Evolutionary conservation across 352 stramenopile genomes (phyloP), one percentile per base, ranked within the genome.

Genomic region (Globisporangium acanthophoron): DNA sequence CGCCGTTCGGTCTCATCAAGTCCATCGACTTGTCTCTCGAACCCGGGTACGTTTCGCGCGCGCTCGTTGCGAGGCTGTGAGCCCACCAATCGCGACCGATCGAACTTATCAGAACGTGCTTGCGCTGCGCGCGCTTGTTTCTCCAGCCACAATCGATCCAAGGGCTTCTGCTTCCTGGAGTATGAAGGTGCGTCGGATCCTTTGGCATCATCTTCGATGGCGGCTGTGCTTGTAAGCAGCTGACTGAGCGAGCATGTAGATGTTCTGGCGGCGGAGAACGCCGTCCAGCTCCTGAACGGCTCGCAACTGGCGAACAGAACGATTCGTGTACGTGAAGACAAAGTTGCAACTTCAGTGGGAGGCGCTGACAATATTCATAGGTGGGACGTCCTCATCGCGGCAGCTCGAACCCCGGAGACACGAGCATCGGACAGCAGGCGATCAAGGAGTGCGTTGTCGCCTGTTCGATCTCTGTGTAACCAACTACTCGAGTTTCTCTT

Each of bases 101-200:
- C 1, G 5, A 12, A 8, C 9, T 60, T n/a, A 54, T 29, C 39
- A 24, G 1, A 41, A 16, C 35, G 3, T 40, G 35, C 11, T 40
- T 40, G 35, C 35, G 44, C 44, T 44, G 5, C 35, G 5, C 8
- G 9, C 64, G 18, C 62, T 44, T 29, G 27, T 54, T 20, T 53
- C 31, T 11, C 40, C 37, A 92, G 82, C 20, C 72, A 73, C 5
- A 72, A 69, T 9, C 74, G 82, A 29, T 92, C 82, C 9, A 92
- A 92, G 59, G 82, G 82, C 0, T 92, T 90, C 51, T 92, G 82
- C 62, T 92, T 92, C 59, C 66, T 92, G 55, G 82, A 92, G 54
- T 92, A 87, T 40, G 78, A 92, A 46, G 72, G 72, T 80, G 43
- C n/a, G 64, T 31, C 3, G 33, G 5, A 37, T 37, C 12, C 33